A percentile compares a stretch with the other conserved stretches of the same genome.
Conservation (phyloP, 2,329 filamentous ascomycete genomes). For the Knoxdaviesia capensis region DNA sequence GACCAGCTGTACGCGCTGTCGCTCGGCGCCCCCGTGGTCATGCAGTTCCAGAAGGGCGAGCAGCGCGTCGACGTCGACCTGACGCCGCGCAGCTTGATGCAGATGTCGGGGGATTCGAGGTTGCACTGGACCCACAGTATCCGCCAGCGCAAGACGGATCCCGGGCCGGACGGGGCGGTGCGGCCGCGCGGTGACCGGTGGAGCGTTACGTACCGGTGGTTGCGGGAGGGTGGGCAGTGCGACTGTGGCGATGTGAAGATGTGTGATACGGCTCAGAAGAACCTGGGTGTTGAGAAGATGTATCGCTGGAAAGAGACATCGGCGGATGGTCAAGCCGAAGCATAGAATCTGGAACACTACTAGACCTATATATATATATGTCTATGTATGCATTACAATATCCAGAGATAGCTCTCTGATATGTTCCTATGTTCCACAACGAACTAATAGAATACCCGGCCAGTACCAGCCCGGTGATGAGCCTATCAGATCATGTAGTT, state of each 20-base stretch:
- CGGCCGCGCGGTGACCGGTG: slow-evolving; percentile 23
- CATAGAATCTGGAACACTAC: no score
- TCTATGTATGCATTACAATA: background rate
- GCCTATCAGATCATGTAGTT: no score
- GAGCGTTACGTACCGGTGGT: slow-evolving; percentile 36
- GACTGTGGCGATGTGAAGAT: slow-evolving; percentile 27
- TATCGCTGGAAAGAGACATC: slow-evolving; percentile 24
- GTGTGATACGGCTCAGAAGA: slow-evolving; percentile 29
- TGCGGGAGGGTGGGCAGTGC: slow-evolving; percentile 22
- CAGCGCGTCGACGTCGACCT: slow-evolving; percentile 22
- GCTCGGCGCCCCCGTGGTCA: slow-evolving; percentile 19
- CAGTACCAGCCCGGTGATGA: no score
- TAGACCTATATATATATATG: background rate
- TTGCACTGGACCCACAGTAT: slow-evolving; percentile 37
- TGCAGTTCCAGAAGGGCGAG: slow-evolving; percentile 19
- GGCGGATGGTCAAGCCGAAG: no score
- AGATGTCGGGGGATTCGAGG: slow-evolving; percentile 26
- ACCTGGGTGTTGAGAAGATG: slow-evolving; percentile 24
- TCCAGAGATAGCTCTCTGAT: no score
- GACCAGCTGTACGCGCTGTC: slow-evolving; percentile 24
- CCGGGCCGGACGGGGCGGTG: slow-evolving; percentile 21
- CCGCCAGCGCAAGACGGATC: slow-evolving; percentile 30
- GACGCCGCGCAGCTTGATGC: slow-evolving; percentile 26
- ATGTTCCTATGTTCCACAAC: background rate
- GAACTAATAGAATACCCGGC: background rate